Percentiles rank a stretch among this genome's conserved stretches.
phyloP scores from a whole-genome alignment of 225 moss, liverwort and hornwort species.

The Physcomitrium patens region DNA sequence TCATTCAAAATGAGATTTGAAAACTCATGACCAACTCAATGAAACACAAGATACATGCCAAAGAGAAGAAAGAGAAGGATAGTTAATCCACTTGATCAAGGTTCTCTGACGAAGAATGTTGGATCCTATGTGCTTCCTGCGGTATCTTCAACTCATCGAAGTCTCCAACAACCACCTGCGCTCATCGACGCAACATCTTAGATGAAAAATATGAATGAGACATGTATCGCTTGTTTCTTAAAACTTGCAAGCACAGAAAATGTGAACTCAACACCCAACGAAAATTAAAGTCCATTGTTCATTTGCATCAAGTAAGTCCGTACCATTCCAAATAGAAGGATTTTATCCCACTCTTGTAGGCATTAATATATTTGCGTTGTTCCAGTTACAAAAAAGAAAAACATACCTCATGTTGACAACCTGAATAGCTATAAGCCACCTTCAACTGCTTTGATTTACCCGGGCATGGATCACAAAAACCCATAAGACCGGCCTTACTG shows the following conservation, averaged over 20 bases:
- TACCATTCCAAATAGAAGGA: background rate
- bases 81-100: constrained; percentile 87
- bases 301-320: background rate
- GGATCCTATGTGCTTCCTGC: constrained; percentile 82
- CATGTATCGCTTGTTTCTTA: background rate
- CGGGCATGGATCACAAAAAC: constrained; percentile 98
- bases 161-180: constrained; percentile 90
- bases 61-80: constrained; percentile 31
- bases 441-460: constrained; percentile 94
- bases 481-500: constrained; percentile 98
- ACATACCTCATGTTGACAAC: constrained; percentile 70
- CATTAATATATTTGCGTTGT: background rate
- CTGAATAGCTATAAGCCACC: constrained; percentile 74
- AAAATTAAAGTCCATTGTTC: too few species aligned
- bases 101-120: constrained; percentile 56
- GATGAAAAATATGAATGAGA: constrained; percentile 12
- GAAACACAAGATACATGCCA: constrained; percentile 28
- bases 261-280: too few species aligned
- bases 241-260: background rate
- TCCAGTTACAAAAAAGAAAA: background rate
- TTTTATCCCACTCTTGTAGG: background rate
- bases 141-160: constrained; percentile 93
- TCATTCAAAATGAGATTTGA: constrained; percentile 13
- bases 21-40: constrained; percentile 31
- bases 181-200: background rate